Evolutionary conservation across 768 basidiomycete genomes (phyloP).

Genomic region (Holtermannia corniformis): DNA sequence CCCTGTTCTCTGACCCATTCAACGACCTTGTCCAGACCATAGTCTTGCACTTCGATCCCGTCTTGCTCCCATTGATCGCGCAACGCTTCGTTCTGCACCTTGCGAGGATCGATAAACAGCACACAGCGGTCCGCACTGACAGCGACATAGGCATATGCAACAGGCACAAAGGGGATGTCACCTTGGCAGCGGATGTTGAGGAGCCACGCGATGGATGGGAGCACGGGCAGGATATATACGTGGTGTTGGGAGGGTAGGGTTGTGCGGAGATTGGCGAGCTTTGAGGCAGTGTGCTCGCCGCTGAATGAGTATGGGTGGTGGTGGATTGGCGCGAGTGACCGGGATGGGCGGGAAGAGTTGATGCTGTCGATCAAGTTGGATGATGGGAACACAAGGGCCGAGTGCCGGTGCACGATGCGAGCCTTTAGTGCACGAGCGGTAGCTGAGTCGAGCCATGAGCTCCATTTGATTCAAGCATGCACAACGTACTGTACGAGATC

Average conservation of each 20-base stretch:
- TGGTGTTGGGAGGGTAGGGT: conserved; percentile 36
- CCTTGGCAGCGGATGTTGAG: conserved; percentile 73
- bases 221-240: conserved; percentile 53
- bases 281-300: conserved; percentile 52
- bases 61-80: conserved; percentile 9
- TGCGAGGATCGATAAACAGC: conserved; percentile 60
- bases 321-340: conserved; percentile 49
- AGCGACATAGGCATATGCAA: conserved; percentile 81
- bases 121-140: conserved; percentile 52
- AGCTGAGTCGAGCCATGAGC: conserved; percentile 50
- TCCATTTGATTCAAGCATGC: background rate
- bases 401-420: conserved; percentile 49
- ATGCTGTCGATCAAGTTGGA: conserved; percentile 74
- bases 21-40: conserved; percentile 53
- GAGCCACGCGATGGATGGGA: conserved; percentile 62
- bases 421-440: conserved; percentile 45
- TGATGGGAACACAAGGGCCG: conserved; percentile 67
- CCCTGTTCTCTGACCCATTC: conserved; percentile 28
- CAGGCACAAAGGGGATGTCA: conserved; percentile 84
- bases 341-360: conserved; percentile 67
- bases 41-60: conserved; percentile 39
- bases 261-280: conserved; percentile 56
- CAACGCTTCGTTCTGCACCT: conserved; percentile 14
- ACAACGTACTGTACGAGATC: conserved; percentile 50
- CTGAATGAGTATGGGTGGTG: conserved; percentile 55